Base-by-base conservation (phyloP, 1,284 basidiomycete species). In the Papiliotrema laurentii region DNA sequence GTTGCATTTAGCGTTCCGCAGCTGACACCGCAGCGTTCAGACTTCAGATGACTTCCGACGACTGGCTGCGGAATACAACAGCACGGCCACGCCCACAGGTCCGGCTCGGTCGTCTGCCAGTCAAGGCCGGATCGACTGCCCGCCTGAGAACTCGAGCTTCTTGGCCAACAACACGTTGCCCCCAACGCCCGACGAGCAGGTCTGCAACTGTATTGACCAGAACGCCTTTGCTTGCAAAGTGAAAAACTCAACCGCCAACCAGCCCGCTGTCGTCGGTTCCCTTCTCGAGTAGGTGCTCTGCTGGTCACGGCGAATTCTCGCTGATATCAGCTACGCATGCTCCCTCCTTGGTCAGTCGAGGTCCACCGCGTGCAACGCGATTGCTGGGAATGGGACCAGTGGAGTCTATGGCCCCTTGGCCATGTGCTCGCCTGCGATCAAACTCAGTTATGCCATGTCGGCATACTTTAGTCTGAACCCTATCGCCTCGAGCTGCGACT, bases 361-460 rank as follows among this genome's bases (percentile, higher is more conserved):
- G 37, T 79, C 80, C 7, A 79, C 64, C 48, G 72, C 69, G 11
- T 94, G 90, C 72, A 68, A 75, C 51, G 78, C 83, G 35, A 89
- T 94, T 56, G 75, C 81, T 40, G 83, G 80, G 5, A 80, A 89
- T 66, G 90, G 91, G 39, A 72, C 78, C 14, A 78, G 80, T 16
- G 91, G 91, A 31, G 74, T 75, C 4, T 94, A 93, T 61, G 90
- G 89, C 31, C 72, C 77, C 36, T 75, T 90, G 22, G 83, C 86
- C 39, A 80, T 76, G 48, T 96, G 90, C 48, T 68, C 54, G 22
- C 67, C 71, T 82, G 86, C 80, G 30, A 79, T 84, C 71, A 85
- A 89, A 76, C 75, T 90, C 41, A 88, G 86, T 31, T 94, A 83
- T 71, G 83, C 85, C 49, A 87, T 94, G 81, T 86, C 81, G 63